phyloP scores from a whole-genome alignment of 179 eudicot genomes.

The Nepenthes alata region DNA sequence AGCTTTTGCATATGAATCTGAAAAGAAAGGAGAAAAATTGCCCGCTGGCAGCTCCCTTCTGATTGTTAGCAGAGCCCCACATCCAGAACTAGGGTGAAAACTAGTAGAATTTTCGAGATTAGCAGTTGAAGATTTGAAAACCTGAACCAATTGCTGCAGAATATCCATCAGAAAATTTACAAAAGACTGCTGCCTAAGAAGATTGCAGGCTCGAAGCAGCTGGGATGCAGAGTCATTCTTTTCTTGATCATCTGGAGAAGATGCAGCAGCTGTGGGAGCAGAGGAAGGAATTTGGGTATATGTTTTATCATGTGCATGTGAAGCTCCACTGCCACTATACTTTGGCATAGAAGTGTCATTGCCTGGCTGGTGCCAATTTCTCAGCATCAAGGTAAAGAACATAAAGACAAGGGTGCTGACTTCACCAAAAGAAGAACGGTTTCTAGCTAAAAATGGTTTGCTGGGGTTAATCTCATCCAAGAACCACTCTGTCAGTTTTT shows the following conservation, averaged over 20 bases:
- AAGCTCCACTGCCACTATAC: slow-evolving; percentile 53
- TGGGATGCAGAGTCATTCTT: slow-evolving; percentile 69
- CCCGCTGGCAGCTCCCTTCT: slow-evolving; percentile 97
- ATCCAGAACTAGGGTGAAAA: slow-evolving; percentile 70
- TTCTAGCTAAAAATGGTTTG: slow-evolving; percentile 60
- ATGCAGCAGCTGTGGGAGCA: slow-evolving; percentile 21
- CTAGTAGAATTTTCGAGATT: slow-evolving; percentile 48
- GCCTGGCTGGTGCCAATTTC: slow-evolving; percentile 99
- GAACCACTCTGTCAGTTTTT: slow-evolving; percentile 85
- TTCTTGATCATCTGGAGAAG: slow-evolving; percentile 56
- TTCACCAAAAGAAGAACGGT: slow-evolving; percentile 78
- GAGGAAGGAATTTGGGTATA: slow-evolving; percentile 30
- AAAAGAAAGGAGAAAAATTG: slow-evolving; percentile 91
- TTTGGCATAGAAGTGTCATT: slow-evolving; percentile 56
- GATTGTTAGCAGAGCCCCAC: slow-evolving; percentile 83
- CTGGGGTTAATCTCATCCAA: slow-evolving; percentile 68
- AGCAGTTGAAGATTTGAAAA: slow-evolving; percentile 68
- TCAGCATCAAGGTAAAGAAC: slow-evolving; percentile 96
- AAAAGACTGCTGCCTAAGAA: slow-evolving; percentile 84
- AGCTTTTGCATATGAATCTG: slow-evolving; percentile 95
- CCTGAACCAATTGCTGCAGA: slow-evolving; percentile 84
- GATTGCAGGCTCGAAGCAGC: slow-evolving; percentile 73
- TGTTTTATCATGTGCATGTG: slow-evolving; percentile 59
- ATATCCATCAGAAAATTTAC: slow-evolving; percentile 94
- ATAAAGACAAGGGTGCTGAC: slow-evolving; percentile 78